Evolutionary conservation across 768 basidiomycete genomes (phyloP), one percentile per base, ranked within the genome.

Genomic region (Arthromyces matolae): DNA sequence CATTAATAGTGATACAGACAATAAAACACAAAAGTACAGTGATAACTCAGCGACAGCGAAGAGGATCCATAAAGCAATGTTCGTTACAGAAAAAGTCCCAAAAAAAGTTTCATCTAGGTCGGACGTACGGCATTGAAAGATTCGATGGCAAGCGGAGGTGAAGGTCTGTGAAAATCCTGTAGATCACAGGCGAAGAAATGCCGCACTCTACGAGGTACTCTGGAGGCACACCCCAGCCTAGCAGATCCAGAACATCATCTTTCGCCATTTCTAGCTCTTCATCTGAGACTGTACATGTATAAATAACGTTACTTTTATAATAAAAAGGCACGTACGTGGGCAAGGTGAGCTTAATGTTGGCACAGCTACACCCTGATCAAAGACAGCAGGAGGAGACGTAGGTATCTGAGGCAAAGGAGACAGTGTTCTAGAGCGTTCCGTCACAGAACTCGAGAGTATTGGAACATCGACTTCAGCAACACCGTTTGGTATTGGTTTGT

Each of bases 141-240:
- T 25, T 65, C 57, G 34, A 57, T 54, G 25, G 70, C 61, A 25
- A 59, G 50, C 47, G 49, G 54, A 56, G 62, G 41, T 62, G 62
- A 49, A 77, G 60, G 46, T 77, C 73, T 23, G 65, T 69, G 52
- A 77, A 76, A 7, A 74, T 69, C 44, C 60, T 64, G 48, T 64
- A 66, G 25, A 77, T 57, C 8, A 59, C 62, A 22, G 61, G 61
- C 13, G 63, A 55, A 20, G 75, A 74, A 24, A 80, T 63, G 5
- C 76, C 76, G 16, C 56, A 66, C 13, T 71, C 66, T 37, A 78
- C 56, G 6, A 78, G 66, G 54, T 77, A 74, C 59, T 78, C 74
- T 1, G 76, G 71, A 5, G 65, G 57, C 20, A 79, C 76, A 19
- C 76, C 76, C 76, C 77, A 78, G 10, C 79, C 76, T 6, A 80